These are phyloP conservation scores for Plasmodium yoelii DNA, from an alignment of 169 alveolate genomes.

Conservation along the genomic window DNA sequence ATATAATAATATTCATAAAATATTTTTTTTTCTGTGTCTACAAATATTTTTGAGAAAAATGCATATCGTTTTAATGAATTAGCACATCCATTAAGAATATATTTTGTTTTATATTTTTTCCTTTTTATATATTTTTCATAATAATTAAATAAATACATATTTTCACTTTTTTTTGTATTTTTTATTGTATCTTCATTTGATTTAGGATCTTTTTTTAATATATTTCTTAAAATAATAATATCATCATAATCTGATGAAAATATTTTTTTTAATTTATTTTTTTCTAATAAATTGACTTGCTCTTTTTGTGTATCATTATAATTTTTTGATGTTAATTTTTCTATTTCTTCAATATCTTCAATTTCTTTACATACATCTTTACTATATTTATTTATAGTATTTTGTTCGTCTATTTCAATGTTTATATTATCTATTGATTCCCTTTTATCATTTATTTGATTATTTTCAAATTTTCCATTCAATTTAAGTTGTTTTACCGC, in stretches of 20 bases:
- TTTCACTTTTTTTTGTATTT: slow-evolving; percentile 52
- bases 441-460: background rate
- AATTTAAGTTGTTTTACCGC: background rate
- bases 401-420: background rate
- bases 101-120: slow-evolving; percentile 54
- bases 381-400: background rate
- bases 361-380: background rate
- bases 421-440: background rate
- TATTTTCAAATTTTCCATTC: background rate
- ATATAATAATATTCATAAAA: slow-evolving; percentile 73
- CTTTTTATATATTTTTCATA: slow-evolving; percentile 73
- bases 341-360: background rate
- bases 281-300: background rate
- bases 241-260: slow-evolving; percentile 58
- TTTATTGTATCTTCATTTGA: background rate
- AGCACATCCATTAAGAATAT: slow-evolving; percentile 40
- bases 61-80: slow-evolving; percentile 66
- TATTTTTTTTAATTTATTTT: slow-evolving; percentile 36
- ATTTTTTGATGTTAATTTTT: background rate
- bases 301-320: background rate
- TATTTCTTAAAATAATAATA: slow-evolving; percentile 39
- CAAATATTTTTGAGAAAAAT: slow-evolving; percentile 70
- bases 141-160: slow-evolving; percentile 68
- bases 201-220: slow-evolving; percentile 17
- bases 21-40: slow-evolving; percentile 49